phyloP scores from a whole-genome alignment of 371 early-diverging fungal species.

The Rhizopus stolonifer region DNA sequence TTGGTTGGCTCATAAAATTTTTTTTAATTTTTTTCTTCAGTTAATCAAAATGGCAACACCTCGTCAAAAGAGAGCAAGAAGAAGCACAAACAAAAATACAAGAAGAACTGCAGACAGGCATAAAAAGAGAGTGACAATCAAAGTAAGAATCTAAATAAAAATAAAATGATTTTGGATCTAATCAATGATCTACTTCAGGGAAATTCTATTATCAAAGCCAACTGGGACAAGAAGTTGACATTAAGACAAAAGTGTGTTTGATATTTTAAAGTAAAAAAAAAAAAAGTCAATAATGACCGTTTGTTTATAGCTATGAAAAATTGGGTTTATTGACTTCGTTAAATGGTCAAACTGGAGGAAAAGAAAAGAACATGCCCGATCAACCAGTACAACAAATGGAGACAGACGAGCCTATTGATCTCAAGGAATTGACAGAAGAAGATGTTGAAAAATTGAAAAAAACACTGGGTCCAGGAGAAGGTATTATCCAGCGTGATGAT shows the following conservation, averaged over 20 bases:
- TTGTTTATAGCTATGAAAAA: constrained; percentile 51
- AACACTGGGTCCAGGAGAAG: constrained; percentile 62
- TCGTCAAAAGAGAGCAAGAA: constrained; percentile 37
- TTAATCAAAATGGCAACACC: constrained; percentile 38
- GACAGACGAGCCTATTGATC: constrained; percentile 30
- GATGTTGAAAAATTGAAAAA: constrained; percentile 50
- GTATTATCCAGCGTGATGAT: constrained; percentile 82
- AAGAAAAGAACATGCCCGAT: constrained; percentile 33
- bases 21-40: constrained; percentile 5
- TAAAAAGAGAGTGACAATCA: constrained; percentile 50
- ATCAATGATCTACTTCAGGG: constrained; percentile 24
- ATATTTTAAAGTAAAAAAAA: background rate
- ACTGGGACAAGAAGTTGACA: constrained; percentile 78
- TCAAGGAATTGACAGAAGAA: constrained; percentile 53
- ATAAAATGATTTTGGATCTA: background rate
- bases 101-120: constrained; percentile 58
- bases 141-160: constrained; percentile 25
- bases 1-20: background rate
- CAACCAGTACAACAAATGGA: constrained; percentile 24
- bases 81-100: constrained; percentile 39
- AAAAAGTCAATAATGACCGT: background rate
- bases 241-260: constrained; percentile 70
- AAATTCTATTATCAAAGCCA: constrained; percentile 61
- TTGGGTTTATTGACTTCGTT: constrained; percentile 76
- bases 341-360: constrained; percentile 78